Base-by-base conservation (phyloP, 129 eudicot species). In the Glebionis coronaria region DNA sequence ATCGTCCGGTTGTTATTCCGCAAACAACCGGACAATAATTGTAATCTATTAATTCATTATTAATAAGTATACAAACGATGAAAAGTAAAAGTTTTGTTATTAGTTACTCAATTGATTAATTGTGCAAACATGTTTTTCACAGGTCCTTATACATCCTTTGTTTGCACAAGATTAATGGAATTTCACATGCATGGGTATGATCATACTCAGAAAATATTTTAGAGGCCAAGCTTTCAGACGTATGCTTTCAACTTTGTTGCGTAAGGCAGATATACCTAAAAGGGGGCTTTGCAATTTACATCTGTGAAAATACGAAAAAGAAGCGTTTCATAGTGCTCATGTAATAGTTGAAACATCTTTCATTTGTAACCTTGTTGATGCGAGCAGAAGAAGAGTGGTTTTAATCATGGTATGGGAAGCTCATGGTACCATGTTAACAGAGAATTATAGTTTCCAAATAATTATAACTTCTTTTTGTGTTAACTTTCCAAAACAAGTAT, bases 231-330 rank as follows among this genome's bases (percentile, higher is more conserved):
- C 65, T 57, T 16, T 57, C 9, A 45, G 16, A 57, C 23, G 74
- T 27, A 25, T 58, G 61, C 61, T 64, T 15, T 38, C 64, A 25
- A 15, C 44, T 15, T 57, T 61, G 2, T 28, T 14, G 38, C 27
- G 38, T 21, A 45, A 13, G 45, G 40, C 29, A 23, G 73, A 72
- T 44, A 79, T 83, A 12, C 95, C 95, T 2, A 88, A n/a, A 84
- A 66, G 88, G 95, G 14, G 72, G 61, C 57, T 71, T 82, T 72
- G 81, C 80, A 25, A 82, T 84, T 35, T 88, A 84, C 72, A 82
- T 88, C 13, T 91, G 91, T 10, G 86, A 82, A 28, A 42, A 67
- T 18, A 70, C 78, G 35, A 84, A 63, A 69, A 88, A 73, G 61
- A 88, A 71, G 70, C 56, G 85, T 10, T 80, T 60, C 73, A 62